phyloP scores from a whole-genome alignment of 495 filamentous ascomycete species.

The Hamigera avellanea region DNA sequence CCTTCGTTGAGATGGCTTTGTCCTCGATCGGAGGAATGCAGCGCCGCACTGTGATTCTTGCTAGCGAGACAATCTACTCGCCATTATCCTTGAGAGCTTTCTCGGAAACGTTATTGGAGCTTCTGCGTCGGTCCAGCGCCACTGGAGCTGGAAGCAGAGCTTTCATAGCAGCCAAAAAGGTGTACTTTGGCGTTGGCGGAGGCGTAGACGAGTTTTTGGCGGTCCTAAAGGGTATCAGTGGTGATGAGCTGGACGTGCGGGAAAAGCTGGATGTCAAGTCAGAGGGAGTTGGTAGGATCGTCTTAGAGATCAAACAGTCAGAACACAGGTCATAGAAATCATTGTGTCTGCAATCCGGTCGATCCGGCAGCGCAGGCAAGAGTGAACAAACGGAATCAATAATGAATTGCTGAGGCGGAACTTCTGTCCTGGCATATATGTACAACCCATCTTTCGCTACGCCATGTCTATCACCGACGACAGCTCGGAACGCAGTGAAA shows the following conservation, averaged over 20 bases:
- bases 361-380: no score
- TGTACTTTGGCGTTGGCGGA: constrained; percentile 95
- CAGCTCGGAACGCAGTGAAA: constrained; percentile 7
- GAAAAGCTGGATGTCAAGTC: constrained; percentile 47
- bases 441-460: constrained; percentile 15
- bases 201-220: constrained; percentile 79
- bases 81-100: constrained; percentile 63
- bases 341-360: no score
- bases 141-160: constrained; percentile 40
- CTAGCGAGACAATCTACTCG: constrained; percentile 93
- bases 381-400: no score
- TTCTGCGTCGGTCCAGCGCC: constrained; percentile 44
- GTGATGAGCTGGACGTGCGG: constrained; percentile 45
- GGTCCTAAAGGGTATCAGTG: constrained; percentile 43
- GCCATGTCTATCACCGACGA: constrained; percentile 3
- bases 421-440: constrained; percentile 21
- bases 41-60: constrained; percentile 48
- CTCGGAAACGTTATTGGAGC: constrained; percentile 53
- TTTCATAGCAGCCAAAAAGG: constrained; percentile 79
- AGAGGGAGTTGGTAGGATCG: constrained; percentile 35
- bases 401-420: neutral
- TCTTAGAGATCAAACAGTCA: constrained; percentile 27
- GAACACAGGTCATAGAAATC: neutral
- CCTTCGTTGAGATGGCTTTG: constrained; percentile 49
- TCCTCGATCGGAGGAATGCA: constrained; percentile 3